phyloP scores from a whole-genome alignment of 139 green algal species.

The Prasinococcaceae sp. region DNA sequence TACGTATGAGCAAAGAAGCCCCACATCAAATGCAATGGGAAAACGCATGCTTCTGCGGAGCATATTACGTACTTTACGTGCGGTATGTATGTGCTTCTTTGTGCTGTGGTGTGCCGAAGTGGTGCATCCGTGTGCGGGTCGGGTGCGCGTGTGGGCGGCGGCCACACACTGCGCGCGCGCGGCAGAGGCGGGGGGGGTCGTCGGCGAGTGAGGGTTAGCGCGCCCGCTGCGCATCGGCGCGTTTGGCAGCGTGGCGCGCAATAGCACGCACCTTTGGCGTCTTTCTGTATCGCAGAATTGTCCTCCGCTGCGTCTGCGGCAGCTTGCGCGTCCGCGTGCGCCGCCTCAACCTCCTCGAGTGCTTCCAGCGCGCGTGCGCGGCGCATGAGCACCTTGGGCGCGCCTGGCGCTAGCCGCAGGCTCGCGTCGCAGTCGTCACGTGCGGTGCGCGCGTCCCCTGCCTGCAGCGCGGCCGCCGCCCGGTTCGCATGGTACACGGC shows the following conservation, averaged over 20 bases:
- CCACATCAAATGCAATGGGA: no score
- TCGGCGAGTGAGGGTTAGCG: not conserved
- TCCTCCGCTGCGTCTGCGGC: not conserved
- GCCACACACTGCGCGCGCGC: not conserved
- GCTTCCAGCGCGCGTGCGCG: conserved; percentile 50
- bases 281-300: not conserved
- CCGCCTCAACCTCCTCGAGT: conserved; percentile 66
- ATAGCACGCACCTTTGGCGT: not conserved
- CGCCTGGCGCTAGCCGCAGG: conserved; percentile 24
- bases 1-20: no score
- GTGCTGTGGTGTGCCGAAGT: no score
- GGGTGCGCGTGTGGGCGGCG: no score
- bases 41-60: no score
- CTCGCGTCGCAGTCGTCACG: conserved; percentile 25
- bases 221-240: not conserved
- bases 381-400: conserved; percentile 66
- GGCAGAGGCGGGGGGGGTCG: not conserved
- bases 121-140: no score
- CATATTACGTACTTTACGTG: no score
- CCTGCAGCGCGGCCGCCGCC: conserved; percentile 30
- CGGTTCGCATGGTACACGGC: conserved; percentile 38
- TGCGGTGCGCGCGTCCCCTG: no score
- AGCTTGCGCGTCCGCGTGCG: conserved; percentile 18
- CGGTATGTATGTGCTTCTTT: no score
- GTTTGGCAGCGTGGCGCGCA: not conserved